Conservation (phyloP, 352 stramenopile genomes). For the Globisporangium acanthophoron region DNA sequence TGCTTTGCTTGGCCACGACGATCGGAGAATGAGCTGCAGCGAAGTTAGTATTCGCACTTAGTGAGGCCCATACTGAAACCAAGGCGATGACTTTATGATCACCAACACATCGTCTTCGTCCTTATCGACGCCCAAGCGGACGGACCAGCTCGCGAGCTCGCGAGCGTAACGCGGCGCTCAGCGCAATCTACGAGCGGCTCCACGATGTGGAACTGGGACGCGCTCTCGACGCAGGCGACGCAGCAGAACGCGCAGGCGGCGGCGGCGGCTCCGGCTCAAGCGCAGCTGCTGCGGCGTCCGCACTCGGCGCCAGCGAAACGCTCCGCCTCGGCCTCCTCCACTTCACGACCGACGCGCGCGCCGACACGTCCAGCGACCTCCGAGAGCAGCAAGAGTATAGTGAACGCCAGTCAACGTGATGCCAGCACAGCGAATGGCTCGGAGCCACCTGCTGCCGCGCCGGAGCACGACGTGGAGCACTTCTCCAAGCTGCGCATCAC, state of each 20-base stretch:
- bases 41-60: not conserved
- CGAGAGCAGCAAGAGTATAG: not conserved
- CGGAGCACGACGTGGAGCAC: conserved; percentile 19
- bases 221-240: conserved; percentile 14
- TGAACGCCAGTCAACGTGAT: not conserved
- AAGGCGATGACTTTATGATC: not conserved
- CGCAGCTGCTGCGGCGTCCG: not conserved
- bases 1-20: too few relatives aligned
- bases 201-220: conserved; percentile 19
- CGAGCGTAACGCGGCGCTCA: not conserved
- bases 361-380: too few relatives aligned
- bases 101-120: too few relatives aligned
- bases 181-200: not conserved
- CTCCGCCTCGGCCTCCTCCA: not conserved
- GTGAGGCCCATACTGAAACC: not conserved
- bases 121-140: not conserved
- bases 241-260: conserved; percentile 10
- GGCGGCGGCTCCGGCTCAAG: conserved; percentile 3
- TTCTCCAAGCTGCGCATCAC: conserved; percentile 64
- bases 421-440: not conserved
- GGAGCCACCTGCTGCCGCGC: not conserved
- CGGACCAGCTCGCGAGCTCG: not conserved
- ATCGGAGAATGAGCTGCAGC: too few relatives aligned
- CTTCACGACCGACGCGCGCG: too few relatives aligned
- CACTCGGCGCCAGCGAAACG: not conserved